Evolutionary conservation across 345 rosid genomes (phyloP), one percentile per base, ranked within the genome.

Genomic region (Lepidium aucheri): DNA sequence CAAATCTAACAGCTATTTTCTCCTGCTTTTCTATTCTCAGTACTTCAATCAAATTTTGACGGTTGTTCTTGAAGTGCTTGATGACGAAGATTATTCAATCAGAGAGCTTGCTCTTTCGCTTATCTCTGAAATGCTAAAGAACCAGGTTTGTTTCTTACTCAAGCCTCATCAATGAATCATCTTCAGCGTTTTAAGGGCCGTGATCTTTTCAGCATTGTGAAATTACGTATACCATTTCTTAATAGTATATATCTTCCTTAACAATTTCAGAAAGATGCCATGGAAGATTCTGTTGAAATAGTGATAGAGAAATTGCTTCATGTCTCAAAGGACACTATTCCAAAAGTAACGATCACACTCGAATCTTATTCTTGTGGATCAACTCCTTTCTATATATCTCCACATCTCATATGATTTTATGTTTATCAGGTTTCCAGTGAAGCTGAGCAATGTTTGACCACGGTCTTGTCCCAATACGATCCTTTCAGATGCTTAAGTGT

Each of bases 401-500:
- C 11, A 39, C 12, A 59, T 65, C 51, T 73, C 30, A 59, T 66
- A 26, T 73, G 67, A 9, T 65, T 0, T 58, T 46, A 17, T 41
- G 12, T 68, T 26, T 61, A n/a, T 54, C 79, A 94, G 99, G 88
- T 91, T 62, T 84, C 95, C 53, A 87, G 62, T 76, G 93, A 91
- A 80, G 93, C 93, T 67, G 99, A 94, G 77, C 91, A 81, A 77
- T 88, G 96, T 78, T 81, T 94, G 81, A 88, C 83, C 40, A 59
- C 81, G 2, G 80, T 91, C 52, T 73, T 94, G 78, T 83, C 91
- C 35, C 87, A 86, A 47, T 90, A 85, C 75, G 99, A 94, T 64
- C 96, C 96, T 59, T 88, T 88, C 83, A 86, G 99, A 88, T 86
- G 96, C 83, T 83, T 94, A 72, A 94, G 95, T 77, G 99, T 94